Evolutionary conservation across 768 basidiomycete genomes (phyloP), one percentile per base, ranked within the genome.

Genomic region (Naganishia kalamii): DNA sequence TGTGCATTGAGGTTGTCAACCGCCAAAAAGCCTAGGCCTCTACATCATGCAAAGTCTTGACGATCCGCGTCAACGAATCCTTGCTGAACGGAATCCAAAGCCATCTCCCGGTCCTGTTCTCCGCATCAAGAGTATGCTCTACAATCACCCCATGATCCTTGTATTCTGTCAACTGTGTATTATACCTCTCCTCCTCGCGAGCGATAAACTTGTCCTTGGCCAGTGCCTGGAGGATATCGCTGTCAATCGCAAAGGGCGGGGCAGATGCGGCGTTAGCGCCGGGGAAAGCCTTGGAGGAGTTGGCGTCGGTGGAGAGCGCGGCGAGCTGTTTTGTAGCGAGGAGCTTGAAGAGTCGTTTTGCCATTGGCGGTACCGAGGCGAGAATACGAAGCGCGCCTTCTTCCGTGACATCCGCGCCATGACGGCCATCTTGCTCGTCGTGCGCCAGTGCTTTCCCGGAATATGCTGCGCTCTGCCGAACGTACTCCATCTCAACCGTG

Each of bases 21-120:
- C n/a, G n/a, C n/a, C n/a, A n/a, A n/a, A n/a, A n/a, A n/a, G n/a
- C n/a, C 54, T 66, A 72, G 25, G 65, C 71, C 33, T 73, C 74
- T 10, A 72, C 72, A 54, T 69, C 70, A 3, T 70, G 43, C 70
- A 73, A 67, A 4, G 65, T 76, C 41, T 74, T 75, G n/a, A 79
- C 27, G 10, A 78, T 71, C 65, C 75, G 69, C 67, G 70, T 73
- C 23, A 93, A 74, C 70, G 87, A 82, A 72, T 92, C 90, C 76
- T 86, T 87, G 68, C 88, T 82, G 70, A 97, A 71, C 1, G 90
- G 89, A 70, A 96, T 89, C 92, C 92, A 96, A 46, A 92, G 79
- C 72, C 85, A 82, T 68, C 78, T 90, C 85, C 57, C 80, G 73
- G 35, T 72, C 74, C 61, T 82, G 81, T 35, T 82, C 76, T 66